Evolutionary conservation across 495 filamentous ascomycete species (phyloP), one percentile per base, ranked within the genome.

Genomic region (Endocarpon pusillum): DNA sequence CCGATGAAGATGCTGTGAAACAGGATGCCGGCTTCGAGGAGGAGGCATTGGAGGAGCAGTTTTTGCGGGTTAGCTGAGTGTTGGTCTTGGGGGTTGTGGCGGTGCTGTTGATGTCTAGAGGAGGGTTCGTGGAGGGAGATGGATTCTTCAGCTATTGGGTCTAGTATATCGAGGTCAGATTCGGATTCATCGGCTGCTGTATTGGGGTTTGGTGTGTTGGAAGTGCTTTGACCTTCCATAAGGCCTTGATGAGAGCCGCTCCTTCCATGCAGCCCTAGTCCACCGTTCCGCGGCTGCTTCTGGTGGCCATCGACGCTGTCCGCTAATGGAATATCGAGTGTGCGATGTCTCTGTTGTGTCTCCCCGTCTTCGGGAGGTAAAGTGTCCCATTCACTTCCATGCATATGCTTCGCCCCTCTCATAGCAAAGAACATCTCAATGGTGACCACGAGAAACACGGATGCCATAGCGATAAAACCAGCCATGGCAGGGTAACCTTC

Each of bases 1-100:
- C 81, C 81, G 44, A 91, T 91, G 46, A 91, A 91, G 24, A 91
- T 67, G 42, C 73, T 79, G 55, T 91, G 82, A 45, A 87, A 87
- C 2, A 91, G 60, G 42, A 91, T 87, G 12, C 82, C 82, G 4
- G 80, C 77, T 53, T 91, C 82, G 19, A 91, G 64, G 6, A 91
- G 64, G 9, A 82, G 60, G 41, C 78, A 82, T 46, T 91, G 82
- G 14, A 87, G 59, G 38, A 85, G 65, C 37, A 76, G 69, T 12
- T 75, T 69, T 36, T 66, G 61, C 11, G 58, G 55, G 35, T 63
- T 59, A 16, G 3, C n/a, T n/a, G n/a, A n/a, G 24, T 25, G 21
- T 3, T 51, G 40, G 19, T 49, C 46, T 6, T 45, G 46, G 1
- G 21, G 58, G 52, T 12, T 45, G 40, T 18, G 39, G 37, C 7